Base-by-base conservation (phyloP, 306 rosid species). In the Malus sylvestris region DNA sequence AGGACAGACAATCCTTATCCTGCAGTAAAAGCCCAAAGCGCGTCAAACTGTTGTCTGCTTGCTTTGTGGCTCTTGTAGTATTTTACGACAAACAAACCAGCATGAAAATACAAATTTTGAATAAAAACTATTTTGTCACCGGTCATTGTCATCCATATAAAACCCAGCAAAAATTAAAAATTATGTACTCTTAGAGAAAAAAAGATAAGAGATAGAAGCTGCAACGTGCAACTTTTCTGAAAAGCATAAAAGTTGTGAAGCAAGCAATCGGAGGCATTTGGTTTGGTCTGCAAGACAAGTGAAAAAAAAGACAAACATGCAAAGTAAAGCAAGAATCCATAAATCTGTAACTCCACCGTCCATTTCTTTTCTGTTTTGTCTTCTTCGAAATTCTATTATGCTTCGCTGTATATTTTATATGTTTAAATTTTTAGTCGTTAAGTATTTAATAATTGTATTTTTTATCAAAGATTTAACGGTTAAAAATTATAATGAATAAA, bases 231-330 rank as follows among this genome's bases (percentile, higher is more conserved):
- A 70, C 91, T 86, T 91, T 86, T 62, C 76, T 59, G 60, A 80
- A 89, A 89, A 88, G 95, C 80, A 87, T 80, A 81, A 83, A 88
- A 66, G 88, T 70, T 57, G 25, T 81, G 77, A 82, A 73, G 82
- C 81, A 80, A 89, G 82, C 81, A 80, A 89, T 70, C 64, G 80
- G 74, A 74, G 85, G 78, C 79, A 85, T 67, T 35, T 35, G 40
- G 9, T 35, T 35, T 76, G 81, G 83, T 33, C 65, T 78, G 73
- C 66, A 74, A 71, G 90, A 88, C 81, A 80, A 29, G 22, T 76
- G 80, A 80, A 87, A 14, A 64, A 82, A 82, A 81, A 82, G 81
- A 83, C 74, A 62, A 77, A 55, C 84, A 53, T 53, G 15, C 4
- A 60, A 44, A 74, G 42, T 5, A 53, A 63, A 61, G 40, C 35